Conservation (phyloP, 1,139 yeast genomes). For the Arxiozyma slooffiae region DNA sequence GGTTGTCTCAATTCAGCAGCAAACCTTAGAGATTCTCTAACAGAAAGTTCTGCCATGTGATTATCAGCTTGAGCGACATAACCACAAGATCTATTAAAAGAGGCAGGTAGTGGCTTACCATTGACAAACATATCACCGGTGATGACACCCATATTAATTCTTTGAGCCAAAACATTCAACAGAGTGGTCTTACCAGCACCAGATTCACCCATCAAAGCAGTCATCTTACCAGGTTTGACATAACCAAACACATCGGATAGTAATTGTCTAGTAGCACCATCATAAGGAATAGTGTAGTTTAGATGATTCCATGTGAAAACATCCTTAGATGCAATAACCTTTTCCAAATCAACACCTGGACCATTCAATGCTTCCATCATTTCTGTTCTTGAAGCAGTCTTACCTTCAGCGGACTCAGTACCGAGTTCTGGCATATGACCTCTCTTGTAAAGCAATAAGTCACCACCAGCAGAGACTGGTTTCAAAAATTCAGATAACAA, state of each 20-base stretch:
- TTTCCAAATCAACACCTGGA: constrained; percentile 33
- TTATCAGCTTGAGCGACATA: constrained; percentile 60
- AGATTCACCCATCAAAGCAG: constrained; percentile 59
- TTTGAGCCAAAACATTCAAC: constrained; percentile 48
- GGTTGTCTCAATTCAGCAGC: constrained; percentile 55
- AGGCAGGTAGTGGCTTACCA: constrained; percentile 42
- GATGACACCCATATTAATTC: constrained; percentile 49
- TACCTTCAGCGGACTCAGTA: constrained; percentile 35
- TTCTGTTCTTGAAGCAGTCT: constrained; percentile 36
- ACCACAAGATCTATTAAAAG: constrained; percentile 54
- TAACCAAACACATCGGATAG: constrained; percentile 53
- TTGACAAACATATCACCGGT: constrained; percentile 59
- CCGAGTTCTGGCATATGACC: constrained; percentile 42
- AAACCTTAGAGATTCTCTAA: constrained; percentile 51
- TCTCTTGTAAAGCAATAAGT: constrained; percentile 45
- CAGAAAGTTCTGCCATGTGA: constrained; percentile 49
- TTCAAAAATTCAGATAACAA: constrained; percentile 43
- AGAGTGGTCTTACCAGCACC: constrained; percentile 65
- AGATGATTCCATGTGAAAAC: constrained; percentile 47
- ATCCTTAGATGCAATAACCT: constrained; percentile 34
- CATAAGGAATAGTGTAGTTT: constrained; percentile 43
- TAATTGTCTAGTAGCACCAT: constrained; percentile 40
- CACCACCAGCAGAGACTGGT: constrained; percentile 49
- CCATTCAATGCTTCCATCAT: constrained; percentile 38
- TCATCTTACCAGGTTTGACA: constrained; percentile 56